Evolutionary conservation across 306 rosid species (phyloP).

Genomic region (Vigna trinervia): DNA sequence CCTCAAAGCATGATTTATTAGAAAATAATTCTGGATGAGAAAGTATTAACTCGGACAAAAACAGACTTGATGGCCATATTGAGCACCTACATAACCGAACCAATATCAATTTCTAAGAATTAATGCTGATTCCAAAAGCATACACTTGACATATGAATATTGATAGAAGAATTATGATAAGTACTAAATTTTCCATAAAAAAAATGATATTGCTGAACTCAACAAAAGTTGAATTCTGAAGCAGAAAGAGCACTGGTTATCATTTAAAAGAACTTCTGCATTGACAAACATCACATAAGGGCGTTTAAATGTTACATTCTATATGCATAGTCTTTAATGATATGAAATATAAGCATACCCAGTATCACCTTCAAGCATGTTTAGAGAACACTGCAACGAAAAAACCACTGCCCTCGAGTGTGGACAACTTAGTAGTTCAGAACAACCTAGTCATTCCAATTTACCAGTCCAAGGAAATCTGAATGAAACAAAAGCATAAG

Average conservation of each 20-base stretch:
- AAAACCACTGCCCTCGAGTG: conserved; percentile 54
- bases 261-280: background rate
- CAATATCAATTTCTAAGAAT: conserved; percentile 22
- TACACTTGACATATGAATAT: background rate
- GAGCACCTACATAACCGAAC: conserved; percentile 69
- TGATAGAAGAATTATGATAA: background rate
- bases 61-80: conserved; percentile 87
- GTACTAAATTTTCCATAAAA: no score
- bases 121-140: conserved; percentile 22
- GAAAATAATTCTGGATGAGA: conserved; percentile 71
- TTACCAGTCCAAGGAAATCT: conserved; percentile 42
- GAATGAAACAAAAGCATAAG: conserved; percentile 32
- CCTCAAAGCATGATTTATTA: conserved; percentile 84
- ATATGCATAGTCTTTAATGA: conserved; percentile 12
- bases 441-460: conserved; percentile 56
- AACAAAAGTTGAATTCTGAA: background rate
- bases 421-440: conserved; percentile 53
- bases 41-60: conserved; percentile 79
- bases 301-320: conserved; percentile 16
- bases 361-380: conserved; percentile 94
- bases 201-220: background rate
- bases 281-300: conserved; percentile 1
- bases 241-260: background rate
- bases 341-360: conserved; percentile 60
- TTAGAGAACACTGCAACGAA: conserved; percentile 73